Conservation (phyloP, 805 yeast genomes). For the Cyberlindnera mississippiensis region DNA sequence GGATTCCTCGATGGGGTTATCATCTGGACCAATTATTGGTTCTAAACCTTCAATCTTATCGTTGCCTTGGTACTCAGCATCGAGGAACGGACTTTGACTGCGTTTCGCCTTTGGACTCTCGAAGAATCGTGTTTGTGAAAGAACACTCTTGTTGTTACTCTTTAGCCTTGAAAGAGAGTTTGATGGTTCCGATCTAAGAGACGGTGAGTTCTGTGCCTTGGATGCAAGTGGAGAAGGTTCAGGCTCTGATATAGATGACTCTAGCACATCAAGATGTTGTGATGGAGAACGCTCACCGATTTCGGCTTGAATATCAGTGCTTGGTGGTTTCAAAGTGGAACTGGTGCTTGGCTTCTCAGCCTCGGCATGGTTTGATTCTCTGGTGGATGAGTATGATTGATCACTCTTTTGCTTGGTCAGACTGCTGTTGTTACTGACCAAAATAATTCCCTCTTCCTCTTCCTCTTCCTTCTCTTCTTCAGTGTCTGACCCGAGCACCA, state of each 20-base stretch:
- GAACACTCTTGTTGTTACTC: constrained; percentile 16
- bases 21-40: constrained; percentile 13
- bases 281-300: background rate
- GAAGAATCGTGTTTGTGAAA: constrained; percentile 19
- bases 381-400: background rate
- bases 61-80: constrained; percentile 17
- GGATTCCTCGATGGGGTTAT: constrained; percentile 29
- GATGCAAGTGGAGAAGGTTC: constrained; percentile 16
- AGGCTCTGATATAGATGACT: constrained; percentile 5
- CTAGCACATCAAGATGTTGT: background rate
- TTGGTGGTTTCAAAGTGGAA: constrained; percentile 8
- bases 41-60: constrained; percentile 13
- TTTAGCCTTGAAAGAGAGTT: constrained; percentile 7
- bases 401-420: background rate
- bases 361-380: background rate
- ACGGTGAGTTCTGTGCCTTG: constrained; percentile 9
- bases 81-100: constrained; percentile 27
- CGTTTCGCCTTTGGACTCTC: constrained; percentile 20
- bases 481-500: background rate
- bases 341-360: constrained; percentile 1
- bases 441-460: constrained; percentile 22
- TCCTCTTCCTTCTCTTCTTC: constrained; percentile 5
- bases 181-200: constrained; percentile 7
- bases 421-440: constrained; percentile 21
- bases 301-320: background rate